Conservation (phyloP, 2,329 filamentous ascomycete genomes). For the Ceratocystis albifundus region DNA sequence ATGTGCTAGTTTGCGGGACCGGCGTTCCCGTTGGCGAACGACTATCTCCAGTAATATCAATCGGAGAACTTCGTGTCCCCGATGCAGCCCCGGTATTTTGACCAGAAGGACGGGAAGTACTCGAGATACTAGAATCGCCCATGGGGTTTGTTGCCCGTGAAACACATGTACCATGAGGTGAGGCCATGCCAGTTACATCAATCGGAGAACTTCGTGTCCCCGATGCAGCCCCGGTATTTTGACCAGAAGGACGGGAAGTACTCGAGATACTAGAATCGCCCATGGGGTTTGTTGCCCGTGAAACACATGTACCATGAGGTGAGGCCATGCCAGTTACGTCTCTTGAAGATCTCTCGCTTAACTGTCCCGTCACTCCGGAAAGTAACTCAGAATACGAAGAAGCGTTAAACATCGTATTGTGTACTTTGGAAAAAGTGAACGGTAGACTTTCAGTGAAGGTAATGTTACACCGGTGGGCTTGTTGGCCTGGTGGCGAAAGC, state of each 20-base stretch:
- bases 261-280: not conserved
- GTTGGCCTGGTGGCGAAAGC: not conserved
- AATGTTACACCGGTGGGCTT: not conserved
- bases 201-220: not conserved
- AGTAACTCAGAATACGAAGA: not conserved
- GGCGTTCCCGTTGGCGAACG: not conserved
- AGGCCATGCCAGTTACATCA: not conserved
- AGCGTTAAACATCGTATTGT: not conserved
- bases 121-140: not conserved
- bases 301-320: not conserved
- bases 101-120: too few species aligned
- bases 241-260: too few species aligned
- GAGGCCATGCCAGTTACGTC: not conserved
- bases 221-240: not conserved
- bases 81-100: not conserved
- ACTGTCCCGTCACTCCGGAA: not conserved
- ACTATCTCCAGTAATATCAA: not conserved
- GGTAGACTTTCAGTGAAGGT: not conserved
- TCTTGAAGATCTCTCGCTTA: too few species aligned
- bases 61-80: not conserved
- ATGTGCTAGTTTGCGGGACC: not conserved
- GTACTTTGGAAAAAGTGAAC: not conserved
- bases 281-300: not conserved
- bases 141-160: not conserved
- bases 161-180: not conserved